Evolutionary conservation across 352 stramenopile genomes (phyloP).

Genomic region (Phytophthora fragariae): DNA sequence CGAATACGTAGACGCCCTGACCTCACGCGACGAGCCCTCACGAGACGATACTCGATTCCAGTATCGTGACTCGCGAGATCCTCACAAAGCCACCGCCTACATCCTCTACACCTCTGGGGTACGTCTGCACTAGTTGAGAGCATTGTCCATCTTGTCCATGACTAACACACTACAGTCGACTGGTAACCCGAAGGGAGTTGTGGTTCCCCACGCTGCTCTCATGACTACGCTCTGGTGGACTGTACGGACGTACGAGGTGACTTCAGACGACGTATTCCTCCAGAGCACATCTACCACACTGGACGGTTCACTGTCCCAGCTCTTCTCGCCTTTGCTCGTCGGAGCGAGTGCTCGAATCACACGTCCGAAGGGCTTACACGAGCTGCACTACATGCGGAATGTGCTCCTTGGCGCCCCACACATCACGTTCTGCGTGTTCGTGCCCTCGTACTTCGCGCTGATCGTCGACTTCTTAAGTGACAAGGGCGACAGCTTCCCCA

Average conservation of each 20-base stretch:
- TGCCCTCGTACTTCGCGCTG: conserved; percentile 66
- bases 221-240: conserved; percentile 68
- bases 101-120: conserved; percentile 81
- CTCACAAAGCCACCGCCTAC: conserved; percentile 43
- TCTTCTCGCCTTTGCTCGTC: conserved; percentile 58
- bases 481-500: conserved; percentile 36
- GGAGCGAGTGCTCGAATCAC: conserved; percentile 55
- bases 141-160: not conserved
- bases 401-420: conserved; percentile 24
- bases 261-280: conserved; percentile 62
- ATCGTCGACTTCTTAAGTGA: conserved; percentile 52
- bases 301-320: conserved; percentile 66
- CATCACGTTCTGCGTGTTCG: conserved; percentile 64
- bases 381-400: conserved; percentile 50
- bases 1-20: conserved; percentile 34
- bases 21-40: not conserved
- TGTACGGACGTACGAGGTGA: conserved; percentile 62
- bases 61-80: not conserved
- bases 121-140: conserved; percentile 8
- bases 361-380: conserved; percentile 54
- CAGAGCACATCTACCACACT: conserved; percentile 70
- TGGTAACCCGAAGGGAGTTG: conserved; percentile 74
- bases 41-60: not conserved
- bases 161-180: conserved; percentile 44
- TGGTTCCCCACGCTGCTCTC: conserved; percentile 65